Percentiles rank a stretch among this genome's conserved stretches.
Evolutionary conservation across 164 flowering plant species (phyloP).

Genomic region (Protea cynaroides): DNA sequence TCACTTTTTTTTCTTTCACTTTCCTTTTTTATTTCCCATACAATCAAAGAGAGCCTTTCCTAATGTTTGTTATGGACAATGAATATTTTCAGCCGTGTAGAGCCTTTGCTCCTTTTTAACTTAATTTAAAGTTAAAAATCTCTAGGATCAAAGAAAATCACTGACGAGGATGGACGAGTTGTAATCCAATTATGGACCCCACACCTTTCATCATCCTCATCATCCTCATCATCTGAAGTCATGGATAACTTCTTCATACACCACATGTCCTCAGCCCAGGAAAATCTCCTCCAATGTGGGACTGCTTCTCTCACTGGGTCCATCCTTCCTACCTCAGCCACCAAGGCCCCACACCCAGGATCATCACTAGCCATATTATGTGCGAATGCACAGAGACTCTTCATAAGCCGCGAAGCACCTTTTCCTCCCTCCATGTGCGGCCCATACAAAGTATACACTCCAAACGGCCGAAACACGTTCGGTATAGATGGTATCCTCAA

Average conservation of each 20-base stretch:
- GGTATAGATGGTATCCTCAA: slow-evolving; percentile 64
- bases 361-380: slow-evolving; percentile 63
- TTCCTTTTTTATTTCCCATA: too few relatives aligned
- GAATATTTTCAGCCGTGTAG: too few relatives aligned
- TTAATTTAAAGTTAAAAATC: slow-evolving; percentile 49
- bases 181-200: slow-evolving; percentile 35
- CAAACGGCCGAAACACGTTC: slow-evolving; percentile 52
- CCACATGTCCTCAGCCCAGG: slow-evolving; percentile 69
- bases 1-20: too few relatives aligned
- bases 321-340: slow-evolving; percentile 57
- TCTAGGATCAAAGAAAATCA: slow-evolving; percentile 67
- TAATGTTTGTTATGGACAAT: too few relatives aligned
- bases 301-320: slow-evolving; percentile 50
- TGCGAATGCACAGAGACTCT: slow-evolving; percentile 41
- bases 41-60: too few relatives aligned
- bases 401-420: slow-evolving; percentile 41
- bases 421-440: slow-evolving; percentile 64
- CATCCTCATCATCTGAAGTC: too few relatives aligned
- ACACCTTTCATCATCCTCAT: slow-evolving; percentile 3
- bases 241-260: slow-evolving; percentile 52
- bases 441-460: slow-evolving; percentile 58
- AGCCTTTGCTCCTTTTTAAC: too few relatives aligned
- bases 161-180: slow-evolving; percentile 22
- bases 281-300: slow-evolving; percentile 66
- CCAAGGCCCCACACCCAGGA: slow-evolving; percentile 46